These are phyloP conservation scores for Adansonia grandidieri DNA, from an alignment of 441 rosid species.

Conservation along the genomic window DNA sequence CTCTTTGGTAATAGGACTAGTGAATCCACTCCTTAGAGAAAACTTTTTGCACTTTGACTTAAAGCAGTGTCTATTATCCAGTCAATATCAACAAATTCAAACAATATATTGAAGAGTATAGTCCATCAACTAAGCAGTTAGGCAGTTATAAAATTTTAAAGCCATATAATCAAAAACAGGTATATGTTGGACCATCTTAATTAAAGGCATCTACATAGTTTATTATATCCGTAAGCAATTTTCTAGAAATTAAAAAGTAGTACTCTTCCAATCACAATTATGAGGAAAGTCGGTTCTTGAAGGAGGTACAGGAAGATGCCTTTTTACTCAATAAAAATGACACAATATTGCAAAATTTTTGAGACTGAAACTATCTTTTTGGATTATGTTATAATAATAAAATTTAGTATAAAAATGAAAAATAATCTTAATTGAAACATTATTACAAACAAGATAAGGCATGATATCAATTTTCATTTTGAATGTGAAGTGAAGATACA, in stretches of 20 bases:
- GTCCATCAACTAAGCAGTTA: not conserved
- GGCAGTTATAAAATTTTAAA: not conserved
- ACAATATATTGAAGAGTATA: not conserved
- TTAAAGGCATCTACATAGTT: not conserved
- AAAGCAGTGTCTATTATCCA: constrained; percentile 7
- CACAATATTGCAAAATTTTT: not conserved
- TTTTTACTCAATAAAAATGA: not conserved
- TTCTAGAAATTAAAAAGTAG: not conserved
- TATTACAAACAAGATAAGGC: not conserved
- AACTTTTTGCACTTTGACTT: not conserved
- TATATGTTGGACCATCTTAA: constrained; percentile 1
- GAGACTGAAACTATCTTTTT: not conserved
- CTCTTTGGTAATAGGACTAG: not conserved
- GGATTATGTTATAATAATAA: not conserved
- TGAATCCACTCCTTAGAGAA: constrained; percentile 1
- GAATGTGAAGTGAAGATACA: not conserved
- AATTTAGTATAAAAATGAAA: not conserved
- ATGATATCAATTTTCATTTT: not conserved
- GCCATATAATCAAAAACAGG: not conserved
- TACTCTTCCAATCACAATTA: not conserved
- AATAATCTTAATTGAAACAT: not conserved
- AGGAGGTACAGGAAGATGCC: not conserved
- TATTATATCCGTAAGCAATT: not conserved
- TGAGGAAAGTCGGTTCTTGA: not conserved
- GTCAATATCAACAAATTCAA: not conserved